Base-by-base conservation (phyloP, 2,329 filamentous ascomycete species). In the Elsinoe arachidis region DNA sequence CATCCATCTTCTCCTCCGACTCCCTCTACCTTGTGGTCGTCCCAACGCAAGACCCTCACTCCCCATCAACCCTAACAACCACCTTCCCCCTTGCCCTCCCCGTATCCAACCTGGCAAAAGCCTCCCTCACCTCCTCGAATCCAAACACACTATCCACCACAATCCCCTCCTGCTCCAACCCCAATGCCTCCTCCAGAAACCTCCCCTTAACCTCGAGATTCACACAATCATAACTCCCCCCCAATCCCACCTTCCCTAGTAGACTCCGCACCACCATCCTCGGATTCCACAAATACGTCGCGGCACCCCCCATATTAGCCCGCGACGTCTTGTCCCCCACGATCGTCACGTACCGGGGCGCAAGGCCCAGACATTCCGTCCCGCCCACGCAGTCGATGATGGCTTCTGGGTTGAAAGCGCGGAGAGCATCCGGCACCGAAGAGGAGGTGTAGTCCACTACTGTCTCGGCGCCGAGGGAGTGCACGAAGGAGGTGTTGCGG, bases 331-430 rank as follows among this genome's bases (percentile, higher is more conserved):
- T 70, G 57, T 70, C 69, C 11, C 69, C 69, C 1, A 70, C 69
- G 37, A 70, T 75, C 59, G 63, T 80, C 72, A 51, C 76, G 74
- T 58, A 85, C 17, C 85, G 67, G 0, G 78, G 76, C 1, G 71
- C 61, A 3, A 70, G 57, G 15, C 65, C 68, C 17, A 69, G 61
- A 59, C 67, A 69, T 35, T 67, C 66, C 1, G 64, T 68, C 15
- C 67, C 63, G 1, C 80, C 82, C 11, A 85, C 77, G 66, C 82
- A 83, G 68, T 86, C 84, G 9, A 87, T 73, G 0, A 80, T 75
- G 23, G 81, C 73, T 55, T 75, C 72, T 64, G 79, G 85, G 1
- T 77, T 69, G 9, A 72, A 73, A 0, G 77, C 76, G 57, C 73
- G 72, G 2, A 86, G 68, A 1, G 66, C 70, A n/a, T 73, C 69